phyloP scores from a whole-genome alignment of 192 early-diverging fungal genomes.

The Podochytrium sp. region DNA sequence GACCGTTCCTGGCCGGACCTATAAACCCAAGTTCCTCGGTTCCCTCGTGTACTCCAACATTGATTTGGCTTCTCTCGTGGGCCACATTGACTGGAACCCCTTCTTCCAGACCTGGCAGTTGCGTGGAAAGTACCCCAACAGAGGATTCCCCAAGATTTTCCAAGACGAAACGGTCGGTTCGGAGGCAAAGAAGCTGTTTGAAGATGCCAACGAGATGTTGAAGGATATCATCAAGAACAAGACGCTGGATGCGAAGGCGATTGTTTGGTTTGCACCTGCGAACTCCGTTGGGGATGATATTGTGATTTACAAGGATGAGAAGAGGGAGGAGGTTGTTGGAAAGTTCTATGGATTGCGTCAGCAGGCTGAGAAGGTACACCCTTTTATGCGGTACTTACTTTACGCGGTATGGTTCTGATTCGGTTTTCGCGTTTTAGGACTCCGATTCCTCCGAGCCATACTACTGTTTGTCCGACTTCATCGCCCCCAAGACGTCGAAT shows the following conservation, averaged over 20 bases:
- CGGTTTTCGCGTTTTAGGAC: constrained; percentile 38
- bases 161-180: constrained; percentile 89
- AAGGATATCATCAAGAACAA: constrained; percentile 78
- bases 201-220: constrained; percentile 84
- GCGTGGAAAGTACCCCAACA: constrained; percentile 93
- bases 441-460: constrained; percentile 84
- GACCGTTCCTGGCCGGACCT: constrained; percentile 63
- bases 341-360: constrained; percentile 90
- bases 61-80: constrained; percentile 74
- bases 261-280: constrained; percentile 88
- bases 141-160: constrained; percentile 97
- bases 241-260: constrained; percentile 71
- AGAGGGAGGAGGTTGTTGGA: constrained; percentile 40
- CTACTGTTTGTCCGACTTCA: constrained; percentile 88
- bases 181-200: constrained; percentile 88
- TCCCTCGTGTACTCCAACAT: constrained; percentile 75
- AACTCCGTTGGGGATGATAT: constrained; percentile 91
- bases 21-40: constrained; percentile 83
- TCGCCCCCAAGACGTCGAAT: constrained; percentile 77
- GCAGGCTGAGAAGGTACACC: constrained; percentile 71
- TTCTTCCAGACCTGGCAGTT: constrained; percentile 99
- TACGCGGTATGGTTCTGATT: not conserved
- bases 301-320: constrained; percentile 79
- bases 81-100: constrained; percentile 97
- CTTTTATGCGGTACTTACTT: not conserved